These are phyloP conservation scores for Mycena vitilis DNA, from an alignment of 768 basidiomycete species.

Conservation along the genomic window DNA sequence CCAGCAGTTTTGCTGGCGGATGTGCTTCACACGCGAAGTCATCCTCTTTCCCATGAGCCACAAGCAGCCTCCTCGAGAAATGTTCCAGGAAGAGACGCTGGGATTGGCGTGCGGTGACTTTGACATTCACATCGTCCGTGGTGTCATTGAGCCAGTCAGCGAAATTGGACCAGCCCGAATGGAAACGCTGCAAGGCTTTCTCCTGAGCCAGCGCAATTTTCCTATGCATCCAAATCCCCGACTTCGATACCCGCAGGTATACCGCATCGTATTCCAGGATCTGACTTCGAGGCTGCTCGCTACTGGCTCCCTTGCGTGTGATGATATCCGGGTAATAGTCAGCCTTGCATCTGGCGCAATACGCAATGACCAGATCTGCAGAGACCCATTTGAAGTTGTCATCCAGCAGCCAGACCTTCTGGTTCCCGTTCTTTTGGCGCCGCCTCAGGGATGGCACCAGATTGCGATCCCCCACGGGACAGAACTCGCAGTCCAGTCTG, in stretches of 20 bases:
- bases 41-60: neutral
- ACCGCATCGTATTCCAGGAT: neutral
- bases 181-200: neutral
- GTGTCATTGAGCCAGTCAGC: neutral
- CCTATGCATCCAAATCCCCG: constrained; percentile 1
- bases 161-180: constrained; percentile 14
- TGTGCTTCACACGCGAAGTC: neutral
- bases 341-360: neutral
- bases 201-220: neutral
- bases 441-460: too few species aligned
- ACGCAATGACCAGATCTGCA: too few species aligned
- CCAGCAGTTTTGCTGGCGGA: neutral
- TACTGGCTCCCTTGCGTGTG: neutral
- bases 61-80: neutral
- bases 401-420: too few species aligned
- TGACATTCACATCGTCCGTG: neutral
- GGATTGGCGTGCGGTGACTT: neutral
- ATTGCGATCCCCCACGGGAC: too few species aligned
- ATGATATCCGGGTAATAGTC: neutral
- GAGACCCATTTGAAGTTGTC: too few species aligned
- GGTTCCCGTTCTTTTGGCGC: too few species aligned
- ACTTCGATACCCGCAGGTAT: constrained; percentile 2
- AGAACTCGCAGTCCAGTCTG: too few species aligned
- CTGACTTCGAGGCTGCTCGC: neutral
- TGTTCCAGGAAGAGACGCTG: neutral